Base-by-base conservation (phyloP, 2,329 filamentous ascomycete species). In the Bipolaris gigantea region DNA sequence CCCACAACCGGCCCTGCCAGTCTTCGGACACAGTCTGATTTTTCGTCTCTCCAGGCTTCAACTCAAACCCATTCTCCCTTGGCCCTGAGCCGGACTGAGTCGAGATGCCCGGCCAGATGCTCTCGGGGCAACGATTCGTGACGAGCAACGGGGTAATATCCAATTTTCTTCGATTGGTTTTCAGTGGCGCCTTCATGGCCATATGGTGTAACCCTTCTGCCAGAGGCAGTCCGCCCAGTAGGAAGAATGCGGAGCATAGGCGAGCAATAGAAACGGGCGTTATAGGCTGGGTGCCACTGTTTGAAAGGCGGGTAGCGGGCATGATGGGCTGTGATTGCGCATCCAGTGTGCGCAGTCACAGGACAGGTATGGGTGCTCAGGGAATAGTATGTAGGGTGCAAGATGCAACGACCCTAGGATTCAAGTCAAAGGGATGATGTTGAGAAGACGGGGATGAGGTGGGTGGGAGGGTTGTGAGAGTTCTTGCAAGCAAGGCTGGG, bases 1-100 rank as follows among this genome's bases (percentile, higher is more conserved):
- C 90, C 90, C 90, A 94, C 25, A 94, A 79, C 49, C 90, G 84
- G 9, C 90, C 90, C 69, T 89, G 86, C 90, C 90, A 95, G 62
- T 90, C 84, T 45, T 82, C 78, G 10, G 85, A 83, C 21, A 94
- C 89, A 48, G 81, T 85, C 56, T 92, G 77, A 38, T 82, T 81
- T 56, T 74, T 83, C 49, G 81, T 85, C 32, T 81, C 76, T 40
- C 87, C 85, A 3, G 83, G 71, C 1, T 74, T 67, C 33, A 93
- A 80, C 65, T 85, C 81, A 68, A 93, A 94, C 8, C 89, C 90
- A 18, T 83, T 85, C 10, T 79, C 80, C 2, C 80, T 80, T 6
- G 89, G 88, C 0, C 86, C 87, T 13, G 82, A 83, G 19, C 90
- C 90, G 42, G 83, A 80, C 66, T 92, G 88, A 0, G 89, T 91